Base-by-base conservation (phyloP, 2,329 filamentous ascomycete species). In the Arthrocladium fulminans region DNA sequence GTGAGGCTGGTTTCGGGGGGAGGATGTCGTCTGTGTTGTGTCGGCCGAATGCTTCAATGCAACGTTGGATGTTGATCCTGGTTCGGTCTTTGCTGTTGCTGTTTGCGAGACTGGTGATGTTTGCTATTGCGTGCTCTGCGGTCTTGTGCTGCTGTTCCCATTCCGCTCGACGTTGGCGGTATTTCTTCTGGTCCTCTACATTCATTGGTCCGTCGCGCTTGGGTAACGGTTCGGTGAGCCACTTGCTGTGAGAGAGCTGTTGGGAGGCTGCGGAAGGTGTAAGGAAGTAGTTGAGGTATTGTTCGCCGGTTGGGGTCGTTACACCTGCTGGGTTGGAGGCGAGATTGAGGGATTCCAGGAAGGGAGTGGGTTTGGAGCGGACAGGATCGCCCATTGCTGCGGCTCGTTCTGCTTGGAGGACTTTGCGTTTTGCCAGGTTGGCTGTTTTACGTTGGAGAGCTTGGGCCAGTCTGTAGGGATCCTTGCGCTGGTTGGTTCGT, bases 11-110 rank as follows among this genome's bases (percentile, higher is more conserved):
- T 59, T 81, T 84, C 0, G 80, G 80, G 20, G 76, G 74, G 24
- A 98, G 75, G 3, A 69, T 64, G 7, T 66, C 60, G 66, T 98
- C 92, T 1, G 92, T 98, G 58, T 84, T 80, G 73, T 98, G 92
- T 43, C 92, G 81, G 43, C 92, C 92, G 61, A 98, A 96, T 2
- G 80, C 83, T 52, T 89, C 79, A 56, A 98, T 77, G 65, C 89
- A 94, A 53, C 88, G 82, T 57, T 82, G 77, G 58, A 90, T 83
- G 63, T 96, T 96, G 62, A 86, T 80, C 57, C 88, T 83, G 58
- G 83, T 81, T 45, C 80, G 79, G 61, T 95, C 87, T 66, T 84
- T 84, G 57, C 79, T 81, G 65, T 79, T 90, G 59, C 81, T 83
- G 60, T 94, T 88, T 34, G 77, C 75, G 47, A 98, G 71, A 37